Evolutionary conservation across 208 protist genomes (phyloP), one percentile per base, ranked within the genome.

Genomic region (Wallacemonas collosoma): DNA sequence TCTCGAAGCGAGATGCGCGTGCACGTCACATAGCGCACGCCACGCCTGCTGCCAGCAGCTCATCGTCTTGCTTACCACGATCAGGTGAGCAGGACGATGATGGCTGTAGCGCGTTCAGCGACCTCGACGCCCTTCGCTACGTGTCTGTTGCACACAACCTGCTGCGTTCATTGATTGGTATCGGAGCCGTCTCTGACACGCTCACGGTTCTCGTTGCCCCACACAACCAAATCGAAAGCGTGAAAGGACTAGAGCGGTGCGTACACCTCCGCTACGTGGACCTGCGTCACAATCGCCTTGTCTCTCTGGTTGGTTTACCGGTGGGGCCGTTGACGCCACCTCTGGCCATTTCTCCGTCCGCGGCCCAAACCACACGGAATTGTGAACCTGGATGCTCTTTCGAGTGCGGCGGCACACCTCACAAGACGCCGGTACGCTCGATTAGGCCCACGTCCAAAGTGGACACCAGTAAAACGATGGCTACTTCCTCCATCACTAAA

Each of bases 161-260:
- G 15, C 38, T 85, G 8, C 65, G 72, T 55, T 71, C 68, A 3
- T 66, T 85, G 40, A 41, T 38, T 5, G 80, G 80, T 1, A 60
- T 77, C 8, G 55, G 55, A 7, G 77, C 68, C 11, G 72, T 51
- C 2, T 63, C 80, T 1, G 39, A 68, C 48, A 79, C 80, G 1
- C 71, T 85, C 53, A 78, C 75, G 7, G 65, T 71, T 1, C 80
- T 85, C 50, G 43, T 85, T 15, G 75, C 72, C 15, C 73, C 75
- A 26, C 76, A 81, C 71, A 81, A 81, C 69, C 43, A 61, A 39
- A 64, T 85, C 17, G 71, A 70, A 3, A 76, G 72, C 0, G 56
- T 78, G 14, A 55, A 71, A 4, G 80, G 80, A 2, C 44, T 85
- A 51, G 68, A 85, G 55, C 57, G 41, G 43, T 85, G 80, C 44